These are phyloP conservation scores for Isatis tinctoria DNA, from an alignment of 345 rosid species.

Conservation along the genomic window DNA sequence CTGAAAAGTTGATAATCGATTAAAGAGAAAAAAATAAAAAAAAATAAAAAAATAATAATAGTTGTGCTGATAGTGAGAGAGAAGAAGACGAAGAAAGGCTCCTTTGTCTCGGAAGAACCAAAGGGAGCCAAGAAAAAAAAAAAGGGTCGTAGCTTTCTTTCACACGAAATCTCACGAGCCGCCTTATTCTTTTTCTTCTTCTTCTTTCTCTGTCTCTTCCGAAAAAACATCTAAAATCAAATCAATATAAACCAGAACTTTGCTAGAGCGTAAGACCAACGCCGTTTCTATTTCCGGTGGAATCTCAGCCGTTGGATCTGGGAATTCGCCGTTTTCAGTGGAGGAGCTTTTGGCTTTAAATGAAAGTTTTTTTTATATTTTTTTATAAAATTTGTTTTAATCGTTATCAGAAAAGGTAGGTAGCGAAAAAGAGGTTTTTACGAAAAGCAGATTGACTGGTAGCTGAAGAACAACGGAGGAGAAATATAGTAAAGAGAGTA, in stretches of 20 bases:
- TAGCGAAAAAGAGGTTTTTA: conserved; percentile 11
- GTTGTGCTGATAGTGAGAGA: conserved; percentile 4
- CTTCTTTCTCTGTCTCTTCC: conserved; percentile 7
- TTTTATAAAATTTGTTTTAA: neutral
- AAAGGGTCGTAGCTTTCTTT: conserved; percentile 14
- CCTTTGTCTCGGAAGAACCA: conserved; percentile 25
- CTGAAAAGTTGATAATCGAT: conserved; percentile 13
- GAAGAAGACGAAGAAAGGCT: neutral
- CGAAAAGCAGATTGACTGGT: conserved; percentile 38
- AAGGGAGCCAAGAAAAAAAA: neutral
- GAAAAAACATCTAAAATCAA: neutral
- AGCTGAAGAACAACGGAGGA: conserved; percentile 31
- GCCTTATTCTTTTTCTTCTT: neutral
- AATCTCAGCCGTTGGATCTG: conserved; percentile 18
- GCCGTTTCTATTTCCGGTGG: conserved; percentile 19
- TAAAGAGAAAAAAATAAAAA: neutral
- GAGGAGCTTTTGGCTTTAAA: neutral
- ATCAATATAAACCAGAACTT: neutral
- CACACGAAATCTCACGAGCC: conserved; percentile 29
- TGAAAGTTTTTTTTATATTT: neutral
- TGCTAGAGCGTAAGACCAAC: too few relatives aligned
- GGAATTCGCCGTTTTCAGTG: neutral
- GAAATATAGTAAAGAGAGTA: neutral
- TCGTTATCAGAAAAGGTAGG: conserved; percentile 31
- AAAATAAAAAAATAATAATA: neutral